These are phyloP conservation scores for Sisymbrium irio DNA, from an alignment of 345 rosid species.

Conservation along the genomic window DNA sequence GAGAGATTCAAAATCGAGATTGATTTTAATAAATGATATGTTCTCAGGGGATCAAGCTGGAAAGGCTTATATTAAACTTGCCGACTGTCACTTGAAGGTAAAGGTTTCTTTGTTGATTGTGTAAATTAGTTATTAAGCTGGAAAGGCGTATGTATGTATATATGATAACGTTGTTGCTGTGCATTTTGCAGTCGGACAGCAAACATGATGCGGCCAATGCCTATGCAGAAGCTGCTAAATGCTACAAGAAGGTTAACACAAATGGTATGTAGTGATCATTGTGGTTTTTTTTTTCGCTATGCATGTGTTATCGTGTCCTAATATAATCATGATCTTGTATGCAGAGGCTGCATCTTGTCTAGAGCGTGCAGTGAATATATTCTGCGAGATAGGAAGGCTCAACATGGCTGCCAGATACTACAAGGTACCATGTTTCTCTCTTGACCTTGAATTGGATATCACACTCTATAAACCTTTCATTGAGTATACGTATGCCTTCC, in stretches of 20 bases:
- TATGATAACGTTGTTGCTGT: conserved; percentile 6
- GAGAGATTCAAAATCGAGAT: neutral
- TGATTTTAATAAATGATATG: neutral
- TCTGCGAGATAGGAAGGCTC: conserved; percentile 93
- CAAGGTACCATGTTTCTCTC: conserved; percentile 52
- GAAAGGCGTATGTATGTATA: too few species aligned
- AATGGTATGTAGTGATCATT: conserved; percentile 47
- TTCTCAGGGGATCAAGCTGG: conserved; percentile 83
- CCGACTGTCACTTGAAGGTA: conserved; percentile 76
- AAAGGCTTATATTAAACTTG: conserved; percentile 61
- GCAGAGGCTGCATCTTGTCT: conserved; percentile 95
- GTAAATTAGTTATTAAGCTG: too few species aligned
- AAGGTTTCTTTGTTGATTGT: neutral
- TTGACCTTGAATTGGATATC: neutral
- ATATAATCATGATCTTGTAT: conserved; percentile 20
- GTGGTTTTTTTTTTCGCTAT: neutral
- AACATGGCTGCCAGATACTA: conserved; percentile 98
- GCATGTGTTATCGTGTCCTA: neutral
- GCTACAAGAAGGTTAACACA: conserved; percentile 74
- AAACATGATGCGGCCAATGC: conserved; percentile 87
- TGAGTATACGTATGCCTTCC: neutral
- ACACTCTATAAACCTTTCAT: neutral
- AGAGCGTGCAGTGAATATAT: conserved; percentile 70
- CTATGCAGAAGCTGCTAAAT: conserved; percentile 83
- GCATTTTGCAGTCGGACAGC: conserved; percentile 62